Evolutionary conservation across 768 basidiomycete genomes (phyloP).

Genomic region (Amanita molliuscula): DNA sequence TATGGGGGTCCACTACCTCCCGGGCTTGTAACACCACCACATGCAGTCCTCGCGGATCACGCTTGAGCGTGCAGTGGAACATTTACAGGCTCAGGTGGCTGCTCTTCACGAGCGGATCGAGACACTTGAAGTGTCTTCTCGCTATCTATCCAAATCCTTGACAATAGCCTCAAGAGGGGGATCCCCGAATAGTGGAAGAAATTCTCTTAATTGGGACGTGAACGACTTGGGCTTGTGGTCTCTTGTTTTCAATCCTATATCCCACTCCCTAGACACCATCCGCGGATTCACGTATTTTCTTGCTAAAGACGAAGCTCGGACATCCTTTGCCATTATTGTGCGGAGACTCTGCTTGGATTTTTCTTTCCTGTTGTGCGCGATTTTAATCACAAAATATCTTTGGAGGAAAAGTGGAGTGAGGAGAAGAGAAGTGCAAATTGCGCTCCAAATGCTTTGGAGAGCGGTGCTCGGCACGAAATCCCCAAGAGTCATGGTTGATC

Average conservation of each 20-base stretch:
- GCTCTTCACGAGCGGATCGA: slow-evolving; percentile 81
- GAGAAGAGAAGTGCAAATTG: slow-evolving; percentile 55
- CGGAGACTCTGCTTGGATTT: slow-evolving; percentile 70
- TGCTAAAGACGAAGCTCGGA: slow-evolving; percentile 44
- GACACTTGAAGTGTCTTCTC: slow-evolving; percentile 36
- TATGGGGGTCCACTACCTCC: slow-evolving; percentile 29
- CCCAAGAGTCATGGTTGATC: slow-evolving; percentile 36
- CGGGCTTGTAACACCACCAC: slow-evolving; percentile 26
- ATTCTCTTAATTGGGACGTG: slow-evolving; percentile 48
- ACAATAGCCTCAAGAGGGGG: slow-evolving; percentile 22
- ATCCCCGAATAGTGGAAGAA: slow-evolving; percentile 28
- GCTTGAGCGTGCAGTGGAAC: slow-evolving; percentile 71
- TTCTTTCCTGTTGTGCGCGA: slow-evolving; percentile 57
- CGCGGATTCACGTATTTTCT: slow-evolving; percentile 49
- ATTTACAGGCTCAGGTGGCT: slow-evolving; percentile 71
- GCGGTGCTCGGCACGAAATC: slow-evolving; percentile 52
- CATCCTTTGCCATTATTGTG: slow-evolving; percentile 58
- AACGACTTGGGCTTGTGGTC: slow-evolving; percentile 84
- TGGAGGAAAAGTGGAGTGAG: slow-evolving; percentile 68
- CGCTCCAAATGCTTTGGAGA: slow-evolving; percentile 58
- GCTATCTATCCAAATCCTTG: slow-evolving; percentile 29
- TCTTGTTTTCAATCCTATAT: slow-evolving; percentile 52
- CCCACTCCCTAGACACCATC: slow-evolving; percentile 37
- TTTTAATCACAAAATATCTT: slow-evolving; percentile 43
- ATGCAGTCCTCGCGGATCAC: slow-evolving; percentile 32